A percentile compares a stretch with the other conserved stretches of the same genome.
Evolutionary conservation across 768 basidiomycete species (phyloP).

Genomic region (Lactarius evosmus): DNA sequence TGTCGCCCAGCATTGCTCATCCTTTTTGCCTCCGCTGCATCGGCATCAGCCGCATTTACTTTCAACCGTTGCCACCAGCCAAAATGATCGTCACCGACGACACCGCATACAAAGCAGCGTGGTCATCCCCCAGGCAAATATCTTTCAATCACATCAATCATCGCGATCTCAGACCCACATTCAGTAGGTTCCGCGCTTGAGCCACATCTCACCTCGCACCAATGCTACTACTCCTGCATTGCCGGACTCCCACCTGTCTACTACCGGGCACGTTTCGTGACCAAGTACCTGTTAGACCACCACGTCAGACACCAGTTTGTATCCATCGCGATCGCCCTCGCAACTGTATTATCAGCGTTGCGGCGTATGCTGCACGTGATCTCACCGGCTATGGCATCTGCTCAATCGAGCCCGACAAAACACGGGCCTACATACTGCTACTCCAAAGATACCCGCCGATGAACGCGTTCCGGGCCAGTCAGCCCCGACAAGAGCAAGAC

Average conservation of each 20-base stretch:
- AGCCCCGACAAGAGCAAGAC: not conserved
- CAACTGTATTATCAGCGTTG: not conserved
- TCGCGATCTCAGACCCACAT: too few species aligned
- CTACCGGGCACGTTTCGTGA: constrained; percentile 40
- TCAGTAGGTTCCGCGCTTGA: constrained; percentile 25
- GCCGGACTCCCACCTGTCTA: constrained; percentile 40
- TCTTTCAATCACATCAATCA: constrained; percentile 31
- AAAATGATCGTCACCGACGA: not conserved
- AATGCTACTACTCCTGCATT: constrained; percentile 5
- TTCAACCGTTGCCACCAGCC: too few species aligned
- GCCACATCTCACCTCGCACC: not conserved
- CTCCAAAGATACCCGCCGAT: too few species aligned
- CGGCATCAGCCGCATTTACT: not conserved
- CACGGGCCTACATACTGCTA: too few species aligned
- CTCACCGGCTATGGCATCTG: not conserved
- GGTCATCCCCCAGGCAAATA: too few species aligned
- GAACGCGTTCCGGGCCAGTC: not conserved
- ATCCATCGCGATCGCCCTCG: constrained; percentile 16
- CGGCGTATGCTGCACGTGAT: not conserved
- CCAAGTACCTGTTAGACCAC: constrained; percentile 33
- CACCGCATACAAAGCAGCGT: not conserved
- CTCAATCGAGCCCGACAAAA: not conserved
- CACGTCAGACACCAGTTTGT: too few species aligned
- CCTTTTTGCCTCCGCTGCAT: not conserved
- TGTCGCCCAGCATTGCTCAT: too few species aligned